Percentiles rank a stretch among this genome's conserved stretches.
phyloP scores from a whole-genome alignment of 345 rosid species.

The Schrenkiella parvula region DNA sequence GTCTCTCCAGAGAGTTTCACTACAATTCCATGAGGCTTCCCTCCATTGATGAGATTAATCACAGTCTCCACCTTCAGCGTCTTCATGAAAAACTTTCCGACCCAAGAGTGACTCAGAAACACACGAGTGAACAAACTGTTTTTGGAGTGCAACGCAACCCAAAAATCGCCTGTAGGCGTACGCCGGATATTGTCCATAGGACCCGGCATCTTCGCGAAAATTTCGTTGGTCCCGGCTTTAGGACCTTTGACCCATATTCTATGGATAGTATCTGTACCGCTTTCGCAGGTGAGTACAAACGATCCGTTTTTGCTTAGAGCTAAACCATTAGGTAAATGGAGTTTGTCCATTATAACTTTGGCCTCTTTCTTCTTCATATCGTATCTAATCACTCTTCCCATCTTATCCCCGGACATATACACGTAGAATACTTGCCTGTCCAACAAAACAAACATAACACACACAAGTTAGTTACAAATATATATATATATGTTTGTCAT shows the following conservation, averaged over 20 bases:
- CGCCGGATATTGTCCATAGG: slow-evolving; percentile 58
- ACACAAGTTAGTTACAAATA: background rate
- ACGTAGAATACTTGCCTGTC: slow-evolving; percentile 42
- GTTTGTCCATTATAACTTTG: slow-evolving; percentile 29
- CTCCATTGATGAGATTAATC: slow-evolving; percentile 40
- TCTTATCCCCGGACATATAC: background rate
- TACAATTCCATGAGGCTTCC: slow-evolving; percentile 49
- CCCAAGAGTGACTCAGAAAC: slow-evolving; percentile 27
- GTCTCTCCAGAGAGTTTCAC: slow-evolving; percentile 45
- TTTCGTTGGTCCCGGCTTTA: slow-evolving; percentile 33
- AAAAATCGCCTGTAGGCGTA: slow-evolving; percentile 26
- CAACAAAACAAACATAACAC: background rate
- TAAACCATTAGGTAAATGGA: slow-evolving; percentile 65
- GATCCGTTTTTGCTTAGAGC: slow-evolving; percentile 56
- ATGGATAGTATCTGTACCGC: slow-evolving; percentile 24
- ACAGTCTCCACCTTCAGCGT: slow-evolving; percentile 38
- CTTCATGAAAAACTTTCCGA: slow-evolving; percentile 39
- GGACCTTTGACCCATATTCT: slow-evolving; percentile 51
- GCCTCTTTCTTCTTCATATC: slow-evolving; percentile 31
- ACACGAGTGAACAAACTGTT: slow-evolving; percentile 16
- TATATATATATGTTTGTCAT: too few species aligned
- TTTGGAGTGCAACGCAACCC: slow-evolving; percentile 28
- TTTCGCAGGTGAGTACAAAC: slow-evolving; percentile 49
- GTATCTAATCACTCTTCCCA: slow-evolving; percentile 30
- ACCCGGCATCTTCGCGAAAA: slow-evolving; percentile 48